Evolutionary conservation across 208 protist species (phyloP).

Genomic region (Herpetomonas tarakana): DNA sequence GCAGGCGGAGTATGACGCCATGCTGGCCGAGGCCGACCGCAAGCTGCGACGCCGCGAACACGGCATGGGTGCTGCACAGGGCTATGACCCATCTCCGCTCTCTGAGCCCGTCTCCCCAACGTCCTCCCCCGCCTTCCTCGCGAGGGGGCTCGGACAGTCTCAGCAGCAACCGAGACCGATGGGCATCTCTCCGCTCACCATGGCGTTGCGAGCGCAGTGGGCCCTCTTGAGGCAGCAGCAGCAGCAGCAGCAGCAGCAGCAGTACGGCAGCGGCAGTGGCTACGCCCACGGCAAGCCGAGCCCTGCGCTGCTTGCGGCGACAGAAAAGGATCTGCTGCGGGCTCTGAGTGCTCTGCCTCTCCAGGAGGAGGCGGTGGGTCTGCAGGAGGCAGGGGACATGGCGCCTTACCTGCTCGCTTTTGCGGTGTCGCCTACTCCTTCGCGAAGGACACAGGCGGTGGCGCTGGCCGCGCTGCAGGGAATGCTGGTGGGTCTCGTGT

Average conservation of each 20-base stretch:
- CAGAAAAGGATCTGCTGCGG: constrained; percentile 35
- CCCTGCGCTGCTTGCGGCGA: background rate
- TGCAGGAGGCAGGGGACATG: constrained; percentile 38
- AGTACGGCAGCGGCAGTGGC: constrained; percentile 15
- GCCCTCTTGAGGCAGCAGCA: too few species aligned
- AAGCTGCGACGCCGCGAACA: too few species aligned
- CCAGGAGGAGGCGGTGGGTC: constrained; percentile 21
- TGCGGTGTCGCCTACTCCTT: constrained; percentile 50
- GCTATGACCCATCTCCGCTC: too few species aligned
- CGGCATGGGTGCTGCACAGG: too few species aligned
- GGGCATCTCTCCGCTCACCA: too few species aligned
- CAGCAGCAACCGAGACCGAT: too few species aligned
- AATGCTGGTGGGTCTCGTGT: constrained; percentile 24
- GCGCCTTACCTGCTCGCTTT: constrained; percentile 69
- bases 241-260: constrained; percentile 42
- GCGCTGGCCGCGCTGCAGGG: constrained; percentile 53
- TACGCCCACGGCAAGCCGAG: constrained; percentile 6
- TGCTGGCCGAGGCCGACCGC: too few species aligned
- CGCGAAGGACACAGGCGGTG: constrained; percentile 46
- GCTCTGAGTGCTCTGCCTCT: constrained; percentile 27
- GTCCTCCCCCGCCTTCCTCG: too few species aligned
- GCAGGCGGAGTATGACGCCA: too few species aligned
- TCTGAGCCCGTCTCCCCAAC: too few species aligned
- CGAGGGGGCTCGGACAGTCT: too few species aligned
- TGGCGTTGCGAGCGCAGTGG: too few species aligned